A percentile compares a stretch with the other conserved stretches of the same genome.
These are phyloP conservation scores for Populus ilicifolia DNA, from an alignment of 345 rosid genomes.

Conservation along the genomic window DNA sequence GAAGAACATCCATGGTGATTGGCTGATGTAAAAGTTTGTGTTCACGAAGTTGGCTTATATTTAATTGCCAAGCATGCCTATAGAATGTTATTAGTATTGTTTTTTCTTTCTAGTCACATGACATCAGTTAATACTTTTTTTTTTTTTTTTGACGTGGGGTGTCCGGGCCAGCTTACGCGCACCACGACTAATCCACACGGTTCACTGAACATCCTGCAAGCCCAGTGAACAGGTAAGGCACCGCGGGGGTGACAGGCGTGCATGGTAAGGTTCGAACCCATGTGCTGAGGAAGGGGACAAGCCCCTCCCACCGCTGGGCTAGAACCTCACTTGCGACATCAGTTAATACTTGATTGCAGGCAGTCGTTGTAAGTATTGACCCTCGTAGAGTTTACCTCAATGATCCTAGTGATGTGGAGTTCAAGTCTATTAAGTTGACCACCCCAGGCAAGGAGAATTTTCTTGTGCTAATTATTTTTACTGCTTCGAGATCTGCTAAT, in stretches of 20 bases:
- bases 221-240: no score
- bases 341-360: constrained; percentile 46
- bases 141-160: no score
- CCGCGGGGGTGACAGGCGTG: no score
- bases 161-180: no score
- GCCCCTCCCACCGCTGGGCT: no score
- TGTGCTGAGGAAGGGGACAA: no score
- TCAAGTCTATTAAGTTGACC: constrained; percentile 56
- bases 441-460: constrained; percentile 51
- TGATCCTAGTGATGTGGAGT: constrained; percentile 66
- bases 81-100: not conserved
- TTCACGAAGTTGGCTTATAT: not conserved
- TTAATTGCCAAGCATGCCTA: not conserved
- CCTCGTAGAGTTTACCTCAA: constrained; percentile 80
- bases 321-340: no score
- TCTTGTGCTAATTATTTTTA: not conserved
- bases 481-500: not conserved
- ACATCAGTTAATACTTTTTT: constrained; percentile 14
- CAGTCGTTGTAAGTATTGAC: constrained; percentile 97
- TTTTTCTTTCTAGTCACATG: not conserved
- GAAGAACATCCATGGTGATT: no score
- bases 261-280: no score
- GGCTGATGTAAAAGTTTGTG: not conserved
- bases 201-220: no score
- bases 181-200: no score